Evolutionary conservation across 495 filamentous ascomycete genomes (phyloP).

Genomic region (Extremus antarcticus): DNA sequence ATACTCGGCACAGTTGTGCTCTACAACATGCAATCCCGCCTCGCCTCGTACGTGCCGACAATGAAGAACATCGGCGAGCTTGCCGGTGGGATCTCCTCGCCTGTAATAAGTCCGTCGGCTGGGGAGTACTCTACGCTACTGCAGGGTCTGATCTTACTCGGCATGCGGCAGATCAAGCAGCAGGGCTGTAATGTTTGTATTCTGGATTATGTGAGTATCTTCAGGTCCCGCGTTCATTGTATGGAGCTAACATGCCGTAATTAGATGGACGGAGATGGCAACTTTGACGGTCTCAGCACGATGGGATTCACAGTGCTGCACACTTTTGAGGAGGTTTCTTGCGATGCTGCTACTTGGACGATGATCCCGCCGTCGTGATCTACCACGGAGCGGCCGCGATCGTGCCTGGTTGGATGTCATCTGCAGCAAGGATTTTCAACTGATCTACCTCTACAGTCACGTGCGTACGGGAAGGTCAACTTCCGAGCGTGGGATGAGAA

Average conservation of each 20-base stretch:
- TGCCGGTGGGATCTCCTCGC: constrained; percentile 67
- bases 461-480: neutral
- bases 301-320: constrained; percentile 71
- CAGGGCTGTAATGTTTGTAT: constrained; percentile 58
- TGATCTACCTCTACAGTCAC: neutral
- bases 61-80: constrained; percentile 45
- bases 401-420: neutral
- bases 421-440: too few relatives aligned
- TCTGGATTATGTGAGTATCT: constrained; percentile 68
- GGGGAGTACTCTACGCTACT: constrained; percentile 61
- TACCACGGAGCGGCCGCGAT: neutral
- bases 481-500: neutral
- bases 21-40: constrained; percentile 53
- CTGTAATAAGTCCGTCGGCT: constrained; percentile 58
- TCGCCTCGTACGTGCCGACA: constrained; percentile 61
- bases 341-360: constrained; percentile 58
- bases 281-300: constrained; percentile 55
- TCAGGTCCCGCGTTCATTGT: too few relatives aligned
- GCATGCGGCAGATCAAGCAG: constrained; percentile 70
- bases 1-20: constrained; percentile 76
- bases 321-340: constrained; percentile 70
- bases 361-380: constrained; percentile 39
- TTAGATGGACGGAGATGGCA: constrained; percentile 62
- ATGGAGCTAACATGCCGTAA: too few relatives aligned
- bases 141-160: constrained; percentile 72